A percentile compares a stretch with the other conserved stretches of the same genome.
Conservation (phyloP, 208 protist genomes). For the Angomonas deanei region DNA sequence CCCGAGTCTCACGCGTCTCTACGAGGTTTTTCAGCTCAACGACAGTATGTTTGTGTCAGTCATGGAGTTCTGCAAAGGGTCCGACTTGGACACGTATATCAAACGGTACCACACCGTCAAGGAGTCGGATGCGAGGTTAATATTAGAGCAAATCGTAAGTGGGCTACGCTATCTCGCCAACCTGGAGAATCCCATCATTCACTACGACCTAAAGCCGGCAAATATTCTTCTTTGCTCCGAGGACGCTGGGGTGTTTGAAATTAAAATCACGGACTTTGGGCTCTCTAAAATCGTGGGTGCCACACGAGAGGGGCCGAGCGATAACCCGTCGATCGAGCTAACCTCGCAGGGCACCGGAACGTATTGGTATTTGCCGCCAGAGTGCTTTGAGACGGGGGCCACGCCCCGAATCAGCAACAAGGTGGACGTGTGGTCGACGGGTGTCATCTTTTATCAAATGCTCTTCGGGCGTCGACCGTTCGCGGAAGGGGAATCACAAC, state of each 20-base stretch:
- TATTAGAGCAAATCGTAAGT: slow-evolving; percentile 88
- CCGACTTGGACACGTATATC: slow-evolving; percentile 90
- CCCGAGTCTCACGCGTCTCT: slow-evolving; percentile 70
- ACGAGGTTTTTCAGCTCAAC: slow-evolving; percentile 84
- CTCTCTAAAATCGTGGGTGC: slow-evolving; percentile 92
- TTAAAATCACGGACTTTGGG: slow-evolving; percentile 98
- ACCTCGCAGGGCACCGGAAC: slow-evolving; percentile 95
- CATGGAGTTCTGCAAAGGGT: slow-evolving; percentile 91
- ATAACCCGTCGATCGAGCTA: slow-evolving; percentile 90
- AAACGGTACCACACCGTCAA: slow-evolving; percentile 71
- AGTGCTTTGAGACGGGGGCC: slow-evolving; percentile 89
- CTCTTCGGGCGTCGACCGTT: slow-evolving; percentile 93
- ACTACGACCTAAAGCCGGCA: slow-evolving; percentile 75
- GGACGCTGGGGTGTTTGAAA: slow-evolving; percentile 53
- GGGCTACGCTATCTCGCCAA: slow-evolving; percentile 90
- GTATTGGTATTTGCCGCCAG: slow-evolving; percentile 95
- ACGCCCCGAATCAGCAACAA: slow-evolving; percentile 86
- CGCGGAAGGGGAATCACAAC: slow-evolving; percentile 89
- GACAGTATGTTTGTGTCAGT: slow-evolving; percentile 88
- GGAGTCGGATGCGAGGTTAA: slow-evolving; percentile 85
- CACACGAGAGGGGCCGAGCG: slow-evolving; percentile 31
- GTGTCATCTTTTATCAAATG: slow-evolving; percentile 96
- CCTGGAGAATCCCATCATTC: slow-evolving; percentile 74
- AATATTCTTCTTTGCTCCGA: slow-evolving; percentile 70
- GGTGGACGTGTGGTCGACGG: slow-evolving; percentile 90